These are phyloP conservation scores for Aspergillus sparsus DNA, from an alignment of 495 filamentous ascomycete species.

Conservation along the genomic window DNA sequence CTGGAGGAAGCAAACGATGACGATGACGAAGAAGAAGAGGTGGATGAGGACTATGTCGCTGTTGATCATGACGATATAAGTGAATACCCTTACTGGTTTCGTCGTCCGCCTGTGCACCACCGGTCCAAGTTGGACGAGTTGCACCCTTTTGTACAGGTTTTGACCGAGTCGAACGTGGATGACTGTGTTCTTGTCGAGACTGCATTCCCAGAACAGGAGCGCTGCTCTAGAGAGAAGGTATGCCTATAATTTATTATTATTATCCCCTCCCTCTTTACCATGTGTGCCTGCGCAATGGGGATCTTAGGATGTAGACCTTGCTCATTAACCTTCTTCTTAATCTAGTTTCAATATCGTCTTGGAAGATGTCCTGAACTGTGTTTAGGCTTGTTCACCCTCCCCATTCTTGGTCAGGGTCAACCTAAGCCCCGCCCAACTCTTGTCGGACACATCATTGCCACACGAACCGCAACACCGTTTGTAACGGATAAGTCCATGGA, in stretches of 20 bases:
- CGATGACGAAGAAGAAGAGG: slow-evolving; percentile 44
- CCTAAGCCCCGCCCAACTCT: slow-evolving; percentile 55
- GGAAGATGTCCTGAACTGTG: slow-evolving; percentile 74
- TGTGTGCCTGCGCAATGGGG: background rate
- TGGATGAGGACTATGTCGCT: slow-evolving; percentile 46
- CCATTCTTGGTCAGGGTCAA: slow-evolving; percentile 44
- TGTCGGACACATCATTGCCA: slow-evolving; percentile 81
- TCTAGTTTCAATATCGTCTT: slow-evolving; percentile 80
- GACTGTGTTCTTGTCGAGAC: slow-evolving; percentile 76
- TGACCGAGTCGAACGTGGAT: slow-evolving; percentile 73
- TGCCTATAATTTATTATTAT: slow-evolving; percentile 14
- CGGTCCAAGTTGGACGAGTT: slow-evolving; percentile 52
- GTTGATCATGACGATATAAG: slow-evolving; percentile 47
- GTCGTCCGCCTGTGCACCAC: slow-evolving; percentile 41
- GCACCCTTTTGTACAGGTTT: slow-evolving; percentile 69
- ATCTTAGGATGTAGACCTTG: background rate
- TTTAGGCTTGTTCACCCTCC: slow-evolving; percentile 74
- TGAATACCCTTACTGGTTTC: slow-evolving; percentile 49
- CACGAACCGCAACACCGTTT: slow-evolving; percentile 57
- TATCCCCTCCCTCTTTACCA: background rate
- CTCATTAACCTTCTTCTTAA: background rate
- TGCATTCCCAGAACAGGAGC: slow-evolving; percentile 70
- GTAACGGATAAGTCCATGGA: slow-evolving; percentile 81
- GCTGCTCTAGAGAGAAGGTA: slow-evolving; percentile 81
- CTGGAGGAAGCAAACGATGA: slow-evolving; percentile 31